A percentile compares a stretch with the other conserved stretches of the same genome.
phyloP scores from a whole-genome alignment of 495 filamentous ascomycete species.

The Neurospora cerealis region DNA sequence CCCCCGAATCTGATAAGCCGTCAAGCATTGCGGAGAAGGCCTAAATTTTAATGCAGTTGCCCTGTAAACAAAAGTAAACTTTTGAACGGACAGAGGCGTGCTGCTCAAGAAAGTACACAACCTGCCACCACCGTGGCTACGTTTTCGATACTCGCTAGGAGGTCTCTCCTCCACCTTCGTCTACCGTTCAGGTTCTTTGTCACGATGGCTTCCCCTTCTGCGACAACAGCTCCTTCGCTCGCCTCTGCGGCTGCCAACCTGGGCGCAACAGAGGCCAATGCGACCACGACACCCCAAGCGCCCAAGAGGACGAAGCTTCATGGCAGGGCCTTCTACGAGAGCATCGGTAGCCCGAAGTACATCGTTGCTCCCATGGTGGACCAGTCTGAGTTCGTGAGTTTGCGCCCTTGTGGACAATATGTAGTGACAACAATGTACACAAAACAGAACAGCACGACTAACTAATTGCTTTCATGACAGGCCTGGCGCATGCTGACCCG shows the following conservation, averaged over 20 bases:
- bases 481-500: constrained; percentile 92
- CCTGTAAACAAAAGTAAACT: not conserved
- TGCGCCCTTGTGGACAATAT: not conserved
- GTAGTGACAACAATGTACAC: constrained; percentile 6
- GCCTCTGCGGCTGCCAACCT: not conserved
- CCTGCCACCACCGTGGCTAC: not conserved
- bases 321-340: constrained; percentile 86
- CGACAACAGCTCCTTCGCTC: not conserved
- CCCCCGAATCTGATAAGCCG: not conserved
- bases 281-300: constrained; percentile 6
- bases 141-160: not conserved
- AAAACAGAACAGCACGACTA: not conserved
- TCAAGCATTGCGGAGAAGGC: constrained; percentile 14
- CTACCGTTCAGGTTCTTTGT: not conserved
- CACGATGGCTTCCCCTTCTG: constrained; percentile 10
- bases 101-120: not conserved
- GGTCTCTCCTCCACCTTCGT: not conserved
- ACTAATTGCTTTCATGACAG: constrained; percentile 29
- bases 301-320: constrained; percentile 49
- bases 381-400: constrained; percentile 85
- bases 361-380: constrained; percentile 97
- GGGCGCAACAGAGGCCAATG: not conserved
- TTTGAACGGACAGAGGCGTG: not conserved
- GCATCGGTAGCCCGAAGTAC: constrained; percentile 80
- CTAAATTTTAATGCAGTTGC: constrained; percentile 1